Evolutionary conservation across 257 asterid species (phyloP).

Genomic region (Eustoma russellianum): DNA sequence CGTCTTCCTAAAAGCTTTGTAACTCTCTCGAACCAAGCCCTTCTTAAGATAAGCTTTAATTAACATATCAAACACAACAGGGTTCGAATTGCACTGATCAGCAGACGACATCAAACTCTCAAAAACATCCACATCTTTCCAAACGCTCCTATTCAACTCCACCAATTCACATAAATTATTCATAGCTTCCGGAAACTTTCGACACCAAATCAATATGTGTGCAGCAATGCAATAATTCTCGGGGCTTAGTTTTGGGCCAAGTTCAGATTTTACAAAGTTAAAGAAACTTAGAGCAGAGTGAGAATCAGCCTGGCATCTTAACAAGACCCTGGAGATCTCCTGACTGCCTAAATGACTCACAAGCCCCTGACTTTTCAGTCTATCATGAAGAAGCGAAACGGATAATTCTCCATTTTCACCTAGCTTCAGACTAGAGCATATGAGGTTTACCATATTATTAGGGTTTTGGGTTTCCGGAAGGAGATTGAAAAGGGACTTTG

Average conservation of each 20-base stretch:
- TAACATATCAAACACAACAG: slow-evolving; percentile 83
- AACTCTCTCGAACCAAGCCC: slow-evolving; percentile 51
- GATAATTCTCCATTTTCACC: slow-evolving; percentile 22
- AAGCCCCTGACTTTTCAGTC: slow-evolving; percentile 31
- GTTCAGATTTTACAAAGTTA: slow-evolving; percentile 52
- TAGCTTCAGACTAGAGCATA: slow-evolving; percentile 47
- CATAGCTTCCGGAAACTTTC: slow-evolving; percentile 59
- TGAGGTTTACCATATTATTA: slow-evolving; percentile 52
- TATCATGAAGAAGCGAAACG: slow-evolving; percentile 18
- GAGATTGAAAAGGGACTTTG: slow-evolving; percentile 53
- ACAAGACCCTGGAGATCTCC: slow-evolving; percentile 61
- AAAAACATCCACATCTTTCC: slow-evolving; percentile 23
- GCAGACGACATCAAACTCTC: slow-evolving; percentile 38
- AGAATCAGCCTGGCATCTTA: slow-evolving; percentile 84
- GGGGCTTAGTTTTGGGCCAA: slow-evolving; percentile 29
- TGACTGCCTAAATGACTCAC: slow-evolving; percentile 36
- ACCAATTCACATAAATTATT: slow-evolving; percentile 43
- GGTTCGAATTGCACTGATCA: slow-evolving; percentile 67
- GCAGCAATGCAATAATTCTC: slow-evolving; percentile 46
- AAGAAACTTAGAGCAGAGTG: slow-evolving; percentile 53
- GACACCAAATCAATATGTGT: slow-evolving; percentile 74
- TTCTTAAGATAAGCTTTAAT: slow-evolving; percentile 63
- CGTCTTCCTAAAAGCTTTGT: slow-evolving; percentile 34
- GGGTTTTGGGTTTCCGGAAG: slow-evolving; percentile 54
- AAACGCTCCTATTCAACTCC: slow-evolving; percentile 18